Percentiles rank a stretch among this genome's conserved stretches.
These are phyloP conservation scores for Lentinula raphanica DNA, from an alignment of 768 basidiomycete species.

Conservation along the genomic window DNA sequence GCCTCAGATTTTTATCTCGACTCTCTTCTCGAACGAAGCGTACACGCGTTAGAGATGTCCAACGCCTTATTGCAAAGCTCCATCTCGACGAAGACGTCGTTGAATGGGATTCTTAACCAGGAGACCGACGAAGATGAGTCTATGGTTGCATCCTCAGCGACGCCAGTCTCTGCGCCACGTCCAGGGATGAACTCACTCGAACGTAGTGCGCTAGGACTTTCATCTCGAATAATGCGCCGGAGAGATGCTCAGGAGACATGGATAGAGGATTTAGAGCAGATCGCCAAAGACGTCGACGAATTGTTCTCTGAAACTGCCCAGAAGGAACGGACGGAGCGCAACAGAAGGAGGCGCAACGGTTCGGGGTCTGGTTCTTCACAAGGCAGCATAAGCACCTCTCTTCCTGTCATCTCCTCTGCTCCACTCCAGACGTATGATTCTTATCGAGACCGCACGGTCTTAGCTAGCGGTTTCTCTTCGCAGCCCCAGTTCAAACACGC, in stretches of 20 bases:
- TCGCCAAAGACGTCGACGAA: slow-evolving; percentile 56
- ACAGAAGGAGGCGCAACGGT: slow-evolving; percentile 5
- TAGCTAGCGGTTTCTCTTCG: slow-evolving; percentile 25
- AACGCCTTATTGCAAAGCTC: slow-evolving; percentile 74
- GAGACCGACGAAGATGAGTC: background rate
- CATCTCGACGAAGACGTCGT: slow-evolving; percentile 62
- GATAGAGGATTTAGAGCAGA: slow-evolving; percentile 66
- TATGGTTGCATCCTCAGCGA: background rate
- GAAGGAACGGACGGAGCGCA: slow-evolving; percentile 15
- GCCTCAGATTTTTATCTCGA: slow-evolving; percentile 58
- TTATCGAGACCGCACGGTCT: slow-evolving; percentile 42
- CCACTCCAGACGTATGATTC: slow-evolving; percentile 13
- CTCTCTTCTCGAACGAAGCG: slow-evolving; percentile 73
- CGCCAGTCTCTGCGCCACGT: slow-evolving; percentile 22
- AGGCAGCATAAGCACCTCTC: slow-evolving; percentile 36
- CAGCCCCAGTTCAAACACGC: background rate
- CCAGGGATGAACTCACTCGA: slow-evolving; percentile 46
- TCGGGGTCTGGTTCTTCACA: slow-evolving; percentile 10
- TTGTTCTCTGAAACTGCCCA: slow-evolving; percentile 36
- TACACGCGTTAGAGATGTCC: slow-evolving; percentile 82
- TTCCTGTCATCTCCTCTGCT: slow-evolving; percentile 33
- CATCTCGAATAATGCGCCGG: slow-evolving; percentile 44
- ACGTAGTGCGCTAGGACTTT: slow-evolving; percentile 42
- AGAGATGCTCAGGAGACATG: slow-evolving; percentile 47
- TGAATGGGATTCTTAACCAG: slow-evolving; percentile 21